A percentile compares a stretch with the other conserved stretches of the same genome.
Evolutionary conservation across 306 rosid species (phyloP).

Genomic region (Begonia masoniana): DNA sequence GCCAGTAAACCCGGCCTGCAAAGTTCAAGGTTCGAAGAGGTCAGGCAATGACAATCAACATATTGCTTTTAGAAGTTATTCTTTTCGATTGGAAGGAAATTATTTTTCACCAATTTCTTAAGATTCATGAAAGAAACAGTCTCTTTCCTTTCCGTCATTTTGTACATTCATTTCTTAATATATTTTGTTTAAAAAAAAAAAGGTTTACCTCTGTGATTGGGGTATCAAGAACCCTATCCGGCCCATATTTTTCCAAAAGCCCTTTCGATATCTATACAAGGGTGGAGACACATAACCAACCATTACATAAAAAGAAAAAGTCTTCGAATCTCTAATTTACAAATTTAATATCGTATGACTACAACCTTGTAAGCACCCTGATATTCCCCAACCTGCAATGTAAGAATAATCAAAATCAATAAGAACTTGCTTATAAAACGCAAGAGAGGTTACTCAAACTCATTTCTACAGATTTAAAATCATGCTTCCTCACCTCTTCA

Average conservation of each 20-base stretch:
- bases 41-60: neutral
- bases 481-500: constrained; percentile 57
- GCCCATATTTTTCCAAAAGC: constrained; percentile 90
- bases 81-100: no score
- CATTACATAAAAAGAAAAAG: no score
- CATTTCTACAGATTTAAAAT: neutral
- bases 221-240: constrained; percentile 94
- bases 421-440: constrained; percentile 6
- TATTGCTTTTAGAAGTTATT: neutral
- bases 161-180: no score
- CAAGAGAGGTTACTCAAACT: neutral
- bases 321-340: neutral
- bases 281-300: no score
- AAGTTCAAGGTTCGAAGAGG: neutral
- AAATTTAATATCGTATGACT: constrained; percentile 1
- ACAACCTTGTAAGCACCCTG: constrained; percentile 99
- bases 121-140: no score
- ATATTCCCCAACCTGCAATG: constrained; percentile 89
- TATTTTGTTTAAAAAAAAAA: no score
- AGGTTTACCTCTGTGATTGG: constrained; percentile 85
- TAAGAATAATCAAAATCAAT: constrained; percentile 9
- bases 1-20: constrained; percentile 99
- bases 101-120: no score
- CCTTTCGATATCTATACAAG: constrained; percentile 70
- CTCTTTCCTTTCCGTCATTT: no score